These are phyloP conservation scores for Flaveria linearis DNA, from an alignment of 129 eudicot genomes.

Conservation along the genomic window DNA sequence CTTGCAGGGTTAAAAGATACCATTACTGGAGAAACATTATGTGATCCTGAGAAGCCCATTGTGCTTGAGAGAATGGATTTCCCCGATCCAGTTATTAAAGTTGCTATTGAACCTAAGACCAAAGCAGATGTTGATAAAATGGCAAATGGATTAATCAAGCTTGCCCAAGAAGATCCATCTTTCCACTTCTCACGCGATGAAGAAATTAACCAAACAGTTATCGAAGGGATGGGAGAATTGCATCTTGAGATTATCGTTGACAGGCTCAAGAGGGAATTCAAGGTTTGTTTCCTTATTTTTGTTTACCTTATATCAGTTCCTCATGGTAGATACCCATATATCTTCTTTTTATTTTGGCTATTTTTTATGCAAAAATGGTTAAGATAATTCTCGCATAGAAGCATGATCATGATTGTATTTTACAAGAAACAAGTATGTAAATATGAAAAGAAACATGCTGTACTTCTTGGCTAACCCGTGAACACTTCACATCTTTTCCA, in stretches of 20 bases:
- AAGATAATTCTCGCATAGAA: slow-evolving; percentile 4
- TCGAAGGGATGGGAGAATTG: slow-evolving; percentile 99
- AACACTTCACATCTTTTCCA: not conserved
- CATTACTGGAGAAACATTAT: slow-evolving; percentile 86
- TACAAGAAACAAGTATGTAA: not conserved
- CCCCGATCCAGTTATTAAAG: slow-evolving; percentile 98
- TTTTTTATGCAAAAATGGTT: slow-evolving; percentile 3
- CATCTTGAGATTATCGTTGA: slow-evolving; percentile 98
- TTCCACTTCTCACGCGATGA: slow-evolving; percentile 96
- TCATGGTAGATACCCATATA: not conserved
- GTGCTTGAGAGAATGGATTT: slow-evolving; percentile 97
- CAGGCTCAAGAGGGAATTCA: slow-evolving; percentile 49
- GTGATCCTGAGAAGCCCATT: slow-evolving; percentile 73
- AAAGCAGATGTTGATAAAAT: slow-evolving; percentile 95
- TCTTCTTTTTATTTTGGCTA: not conserved
- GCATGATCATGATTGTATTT: not conserved
- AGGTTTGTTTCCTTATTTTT: slow-evolving; percentile 30
- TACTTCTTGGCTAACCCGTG: not conserved
- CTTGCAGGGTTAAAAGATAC: slow-evolving; percentile 98
- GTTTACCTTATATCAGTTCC: not conserved
- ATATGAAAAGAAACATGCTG: slow-evolving; percentile 1
- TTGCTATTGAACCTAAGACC: slow-evolving; percentile 96
- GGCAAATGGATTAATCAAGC: slow-evolving; percentile 83
- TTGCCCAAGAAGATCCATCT: slow-evolving; percentile 99
- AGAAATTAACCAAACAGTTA: slow-evolving; percentile 88